Evolutionary conservation across 129 eudicot genomes (phyloP).

Genomic region (Pittosporum tobira): DNA sequence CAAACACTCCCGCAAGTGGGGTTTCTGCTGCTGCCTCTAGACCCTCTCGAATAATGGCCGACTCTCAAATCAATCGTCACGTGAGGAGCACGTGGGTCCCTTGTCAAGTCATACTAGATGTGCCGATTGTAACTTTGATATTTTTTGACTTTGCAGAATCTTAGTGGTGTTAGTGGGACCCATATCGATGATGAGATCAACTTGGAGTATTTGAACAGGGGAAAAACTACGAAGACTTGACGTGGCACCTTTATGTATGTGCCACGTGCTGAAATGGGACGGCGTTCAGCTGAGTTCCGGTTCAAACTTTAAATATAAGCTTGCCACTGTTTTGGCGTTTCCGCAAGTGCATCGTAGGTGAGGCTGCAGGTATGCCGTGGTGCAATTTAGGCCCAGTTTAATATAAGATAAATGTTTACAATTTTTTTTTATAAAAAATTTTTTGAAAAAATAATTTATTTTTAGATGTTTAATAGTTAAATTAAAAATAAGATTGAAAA

Average conservation of each 20-base stretch:
- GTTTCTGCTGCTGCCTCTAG: background rate
- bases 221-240: too few species aligned
- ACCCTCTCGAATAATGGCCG: background rate
- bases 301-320: too few species aligned
- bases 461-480: too few species aligned
- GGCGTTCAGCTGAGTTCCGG: background rate
- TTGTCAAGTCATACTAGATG: background rate
- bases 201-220: background rate
- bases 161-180: background rate
- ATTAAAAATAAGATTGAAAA: too few species aligned
- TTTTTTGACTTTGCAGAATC: background rate
- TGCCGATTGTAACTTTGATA: background rate
- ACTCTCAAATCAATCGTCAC: background rate
- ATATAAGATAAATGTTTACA: too few species aligned
- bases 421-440: too few species aligned
- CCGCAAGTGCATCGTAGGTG: background rate
- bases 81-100: slow-evolving; percentile 16
- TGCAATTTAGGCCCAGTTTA: too few species aligned
- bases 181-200: background rate
- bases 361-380: too few species aligned
- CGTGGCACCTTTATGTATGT: background rate
- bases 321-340: background rate
- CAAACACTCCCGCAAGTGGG: too few species aligned
- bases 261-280: background rate
- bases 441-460: too few species aligned